These are phyloP conservation scores for Mycena rebaudengoi DNA, from an alignment of 768 basidiomycete species.

Conservation along the genomic window DNA sequence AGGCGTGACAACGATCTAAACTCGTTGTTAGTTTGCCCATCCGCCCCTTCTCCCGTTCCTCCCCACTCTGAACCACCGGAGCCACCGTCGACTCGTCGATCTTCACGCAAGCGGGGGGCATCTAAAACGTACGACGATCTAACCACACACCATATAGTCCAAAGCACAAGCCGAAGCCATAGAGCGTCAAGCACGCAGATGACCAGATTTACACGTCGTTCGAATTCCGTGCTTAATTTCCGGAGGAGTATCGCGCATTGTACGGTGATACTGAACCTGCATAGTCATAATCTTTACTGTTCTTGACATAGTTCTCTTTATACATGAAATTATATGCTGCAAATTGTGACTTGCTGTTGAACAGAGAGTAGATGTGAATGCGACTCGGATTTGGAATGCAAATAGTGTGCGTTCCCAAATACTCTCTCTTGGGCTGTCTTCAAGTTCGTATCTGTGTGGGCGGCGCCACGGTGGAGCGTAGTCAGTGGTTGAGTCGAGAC, in stretches of 20 bases:
- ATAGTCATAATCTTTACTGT: not conserved
- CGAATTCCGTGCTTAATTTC: not conserved
- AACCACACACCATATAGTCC: not conserved
- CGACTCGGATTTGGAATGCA: not conserved
- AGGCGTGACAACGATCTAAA: not conserved
- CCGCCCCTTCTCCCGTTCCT: not conserved
- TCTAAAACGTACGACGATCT: not conserved
- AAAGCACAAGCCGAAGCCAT: not conserved
- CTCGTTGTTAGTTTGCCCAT: not conserved
- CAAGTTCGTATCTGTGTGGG: not conserved
- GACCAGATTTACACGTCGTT: constrained; percentile 7
- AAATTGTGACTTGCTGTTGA: too few species aligned
- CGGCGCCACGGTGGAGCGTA: not conserved
- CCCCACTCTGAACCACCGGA: not conserved
- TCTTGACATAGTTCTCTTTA: not conserved
- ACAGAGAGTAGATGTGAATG: not conserved
- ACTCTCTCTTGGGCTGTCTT: too few species aligned
- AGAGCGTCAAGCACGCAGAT: constrained; percentile 2
- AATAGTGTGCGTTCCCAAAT: not conserved
- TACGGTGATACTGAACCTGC: constrained; percentile 4
- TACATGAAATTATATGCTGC: not conserved
- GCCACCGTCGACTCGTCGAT: not conserved
- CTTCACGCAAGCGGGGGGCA: not conserved
- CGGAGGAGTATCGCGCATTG: not conserved
- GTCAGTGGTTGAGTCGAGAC: not conserved